These are phyloP conservation scores for Erythrobasidium yunnanense DNA, from an alignment of 768 basidiomycete genomes.

Conservation along the genomic window DNA sequence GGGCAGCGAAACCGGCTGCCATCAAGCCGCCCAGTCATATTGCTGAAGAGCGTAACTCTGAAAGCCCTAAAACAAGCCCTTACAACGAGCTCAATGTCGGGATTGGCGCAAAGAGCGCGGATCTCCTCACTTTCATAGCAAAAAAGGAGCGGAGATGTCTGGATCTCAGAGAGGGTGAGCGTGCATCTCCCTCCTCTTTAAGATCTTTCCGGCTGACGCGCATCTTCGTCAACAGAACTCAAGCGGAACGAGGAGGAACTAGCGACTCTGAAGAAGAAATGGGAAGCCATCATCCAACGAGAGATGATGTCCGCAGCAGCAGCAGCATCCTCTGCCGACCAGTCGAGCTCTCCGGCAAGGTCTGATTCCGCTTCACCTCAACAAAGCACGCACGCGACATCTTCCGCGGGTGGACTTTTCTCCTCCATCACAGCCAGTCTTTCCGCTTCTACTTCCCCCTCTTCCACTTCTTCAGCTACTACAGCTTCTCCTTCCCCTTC, in stretches of 20 bases:
- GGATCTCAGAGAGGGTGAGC: slow-evolving; percentile 37
- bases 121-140: slow-evolving; percentile 36
- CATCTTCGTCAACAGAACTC: slow-evolving; percentile 28
- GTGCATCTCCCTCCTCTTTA: neutral
- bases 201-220: neutral
- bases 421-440: slow-evolving; percentile 6
- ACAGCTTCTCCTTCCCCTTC: slow-evolving; percentile 1
- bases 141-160: slow-evolving; percentile 38
- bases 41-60: neutral
- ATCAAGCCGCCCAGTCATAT: neutral
- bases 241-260: slow-evolving; percentile 36
- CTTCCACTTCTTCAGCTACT: neutral
- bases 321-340: neutral
- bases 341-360: too few species aligned
- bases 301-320: slow-evolving; percentile 9
- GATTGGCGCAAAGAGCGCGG: slow-evolving; percentile 20
- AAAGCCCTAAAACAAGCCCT: neutral
- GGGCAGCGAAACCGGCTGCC: neutral
- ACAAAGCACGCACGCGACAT: neutral
- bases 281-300: slow-evolving; percentile 32
- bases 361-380: neutral
- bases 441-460: neutral
- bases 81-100: slow-evolving; percentile 22
- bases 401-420: slow-evolving; percentile 6
- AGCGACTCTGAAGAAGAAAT: slow-evolving; percentile 32